Base-by-base conservation (phyloP, 768 basidiomycete genomes). In the Amanita muscaria region DNA sequence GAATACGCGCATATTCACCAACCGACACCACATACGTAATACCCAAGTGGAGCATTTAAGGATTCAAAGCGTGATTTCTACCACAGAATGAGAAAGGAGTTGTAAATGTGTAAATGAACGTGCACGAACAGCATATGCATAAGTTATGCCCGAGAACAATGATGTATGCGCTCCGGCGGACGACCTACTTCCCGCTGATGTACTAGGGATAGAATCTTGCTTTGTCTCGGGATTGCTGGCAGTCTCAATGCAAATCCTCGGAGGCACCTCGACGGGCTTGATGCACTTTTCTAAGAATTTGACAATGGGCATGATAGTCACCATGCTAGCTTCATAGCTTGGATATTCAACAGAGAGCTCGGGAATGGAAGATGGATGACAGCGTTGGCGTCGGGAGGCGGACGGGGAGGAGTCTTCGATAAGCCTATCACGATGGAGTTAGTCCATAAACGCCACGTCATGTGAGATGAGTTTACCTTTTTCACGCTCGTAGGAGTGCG, bases 21-120 rank as follows among this genome's bases (percentile, higher is more conserved):
- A 97, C 91, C 7, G 88, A 92, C 22, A 98, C 92, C 50, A 98
- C 92, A 59, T 98, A 93, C 2, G 92, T 94, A 55, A 98, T 93
- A 19, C 91, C 91, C 12, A 98, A 76, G 3, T 92, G 87, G 2
- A 98, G 79, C 92, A 98, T 96, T 56, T 88, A 88, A 42, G 81
- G 91, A 62, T 98, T 98, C 21, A 82, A 70, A 0, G 94, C 94
- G 54, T 98, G 94, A 54, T 91, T 89, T 60, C 90, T 90, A 56
- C 37, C 48, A 52, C 44, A 51, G 39, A 38, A 54, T 29, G 44
- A 14, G 53, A 42, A 24, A 58, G 51, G 29, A 56, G 51, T 32
- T 55, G 56, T 35, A 65, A 55, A 29, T 63, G 57, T 15, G 66
- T 63, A 51, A 62, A 53, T 14, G 67, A 59, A 34, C 64, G 58